Conservation (phyloP, 768 basidiomycete genomes). For the Imleria badia region DNA sequence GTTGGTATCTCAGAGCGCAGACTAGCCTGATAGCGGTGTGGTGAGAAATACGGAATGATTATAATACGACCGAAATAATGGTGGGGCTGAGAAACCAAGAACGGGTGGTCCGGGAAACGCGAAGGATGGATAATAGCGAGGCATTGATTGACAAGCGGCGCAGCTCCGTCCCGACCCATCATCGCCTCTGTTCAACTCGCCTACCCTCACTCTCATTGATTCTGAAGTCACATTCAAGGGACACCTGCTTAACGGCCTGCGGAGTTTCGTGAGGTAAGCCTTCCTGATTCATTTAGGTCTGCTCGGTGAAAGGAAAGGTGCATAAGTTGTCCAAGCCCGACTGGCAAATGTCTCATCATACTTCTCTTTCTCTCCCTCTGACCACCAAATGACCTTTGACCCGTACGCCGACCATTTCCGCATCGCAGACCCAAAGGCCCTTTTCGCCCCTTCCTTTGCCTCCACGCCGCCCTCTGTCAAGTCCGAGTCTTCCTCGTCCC, state of each 20-base stretch:
- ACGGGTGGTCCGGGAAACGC: background rate
- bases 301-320: conserved; percentile 4
- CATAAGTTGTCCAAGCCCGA: background rate
- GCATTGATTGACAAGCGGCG: background rate
- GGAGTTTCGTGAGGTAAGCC: conserved; percentile 2
- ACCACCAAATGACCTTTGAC: conserved; percentile 24
- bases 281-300: background rate
- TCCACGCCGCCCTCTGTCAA: conserved; percentile 25
- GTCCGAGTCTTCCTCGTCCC: conserved; percentile 28
- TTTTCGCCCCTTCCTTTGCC: background rate
- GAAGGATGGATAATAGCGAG: background rate
- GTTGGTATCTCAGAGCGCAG: background rate
- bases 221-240: too few relatives aligned
- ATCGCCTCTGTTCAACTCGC: too few relatives aligned
- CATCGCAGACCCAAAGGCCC: conserved; percentile 11
- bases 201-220: too few relatives aligned
- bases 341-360: background rate
- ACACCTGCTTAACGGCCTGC: too few relatives aligned
- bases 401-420: conserved; percentile 19
- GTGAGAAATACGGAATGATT: conserved; percentile 6
- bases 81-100: background rate
- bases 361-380: background rate
- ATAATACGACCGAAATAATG: conserved; percentile 1
- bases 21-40: background rate
- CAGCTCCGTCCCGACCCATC: conserved; percentile 1